These are phyloP conservation scores for Dothistroma septosporum DNA, from an alignment of 2,329 filamentous ascomycete species.

Conservation along the genomic window DNA sequence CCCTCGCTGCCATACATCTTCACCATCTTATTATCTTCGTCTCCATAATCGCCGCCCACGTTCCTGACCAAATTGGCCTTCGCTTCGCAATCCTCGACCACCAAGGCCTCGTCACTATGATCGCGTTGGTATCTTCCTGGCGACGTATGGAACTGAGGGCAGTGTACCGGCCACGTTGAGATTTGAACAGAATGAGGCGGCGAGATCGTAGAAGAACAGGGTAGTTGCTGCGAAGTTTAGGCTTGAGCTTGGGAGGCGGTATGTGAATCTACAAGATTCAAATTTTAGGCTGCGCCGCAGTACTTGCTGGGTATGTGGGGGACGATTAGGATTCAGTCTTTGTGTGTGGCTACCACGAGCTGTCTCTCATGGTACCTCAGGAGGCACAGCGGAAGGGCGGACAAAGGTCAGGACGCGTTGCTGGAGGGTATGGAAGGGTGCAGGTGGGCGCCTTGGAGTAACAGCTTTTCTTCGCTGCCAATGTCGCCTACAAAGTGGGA, in stretches of 20 bases:
- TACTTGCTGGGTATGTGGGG: constrained; percentile 24
- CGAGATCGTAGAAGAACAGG: constrained; percentile 31
- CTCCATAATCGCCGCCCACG: constrained; percentile 58
- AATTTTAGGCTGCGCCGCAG: constrained; percentile 17
- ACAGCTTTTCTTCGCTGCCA: too few species aligned
- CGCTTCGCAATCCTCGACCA: constrained; percentile 62
- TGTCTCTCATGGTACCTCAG: constrained; percentile 17
- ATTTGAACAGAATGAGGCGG: constrained; percentile 47
- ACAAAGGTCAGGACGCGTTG: constrained; percentile 7
- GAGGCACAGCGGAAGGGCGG: constrained; percentile 18
- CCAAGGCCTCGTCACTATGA: constrained; percentile 59
- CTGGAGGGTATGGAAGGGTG: constrained; percentile 11
- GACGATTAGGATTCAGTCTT: constrained; percentile 18
- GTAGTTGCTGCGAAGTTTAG: constrained; percentile 28
- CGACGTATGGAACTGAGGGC: constrained; percentile 68
- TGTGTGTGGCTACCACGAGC: constrained; percentile 15
- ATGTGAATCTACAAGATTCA: constrained; percentile 14
- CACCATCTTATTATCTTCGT: constrained; percentile 61
- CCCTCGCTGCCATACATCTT: constrained; percentile 66
- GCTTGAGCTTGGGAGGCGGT: constrained; percentile 39
- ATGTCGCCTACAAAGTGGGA: too few species aligned
- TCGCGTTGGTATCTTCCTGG: constrained; percentile 71
- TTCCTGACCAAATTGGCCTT: constrained; percentile 63
- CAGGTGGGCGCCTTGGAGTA: not conserved
- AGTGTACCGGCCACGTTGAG: constrained; percentile 69